These are phyloP conservation scores for Astragalus glycyphyllos DNA, from an alignment of 306 rosid genomes.

Conservation along the genomic window DNA sequence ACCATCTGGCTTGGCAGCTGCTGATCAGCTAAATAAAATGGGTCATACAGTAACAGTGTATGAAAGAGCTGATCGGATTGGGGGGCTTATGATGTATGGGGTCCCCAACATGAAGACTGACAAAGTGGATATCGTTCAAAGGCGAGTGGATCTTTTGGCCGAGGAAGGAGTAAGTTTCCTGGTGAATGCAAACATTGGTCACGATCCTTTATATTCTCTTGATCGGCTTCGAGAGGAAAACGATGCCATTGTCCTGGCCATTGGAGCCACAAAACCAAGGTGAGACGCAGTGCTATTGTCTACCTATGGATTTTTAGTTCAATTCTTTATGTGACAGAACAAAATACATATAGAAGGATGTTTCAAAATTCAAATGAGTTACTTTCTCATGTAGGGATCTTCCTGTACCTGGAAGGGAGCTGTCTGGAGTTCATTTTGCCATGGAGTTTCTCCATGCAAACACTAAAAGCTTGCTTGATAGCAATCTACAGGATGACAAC, in stretches of 20 bases:
- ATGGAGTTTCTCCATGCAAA: conserved; percentile 97
- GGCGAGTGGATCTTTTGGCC: conserved; percentile 91
- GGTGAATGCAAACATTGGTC: conserved; percentile 85
- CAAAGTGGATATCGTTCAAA: conserved; percentile 78
- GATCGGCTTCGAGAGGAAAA: conserved; percentile 76
- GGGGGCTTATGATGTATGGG: conserved; percentile 99
- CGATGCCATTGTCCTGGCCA: conserved; percentile 84
- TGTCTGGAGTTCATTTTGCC: conserved; percentile 92
- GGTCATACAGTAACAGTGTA: conserved; percentile 74
- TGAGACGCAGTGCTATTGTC: conserved; percentile 31
- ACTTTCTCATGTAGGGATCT: conserved; percentile 74
- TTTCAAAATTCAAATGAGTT: conserved; percentile 24
- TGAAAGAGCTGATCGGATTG: conserved; percentile 57
- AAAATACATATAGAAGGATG: background rate
- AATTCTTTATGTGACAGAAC: background rate
- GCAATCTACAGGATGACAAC: conserved; percentile 78
- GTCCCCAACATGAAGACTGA: conserved; percentile 98
- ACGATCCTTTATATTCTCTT: conserved; percentile 73
- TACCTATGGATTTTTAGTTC: conserved; percentile 11
- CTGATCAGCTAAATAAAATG: conserved; percentile 92
- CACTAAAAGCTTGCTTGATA: conserved; percentile 97
- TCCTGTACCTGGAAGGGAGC: conserved; percentile 92
- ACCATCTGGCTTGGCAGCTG: conserved; percentile 97
- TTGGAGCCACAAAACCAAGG: conserved; percentile 99
- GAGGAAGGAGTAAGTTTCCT: conserved; percentile 83